Evolutionary conservation across 2,329 filamentous ascomycete species (phyloP).

Genomic region (Akanthomyces muscarius): DNA sequence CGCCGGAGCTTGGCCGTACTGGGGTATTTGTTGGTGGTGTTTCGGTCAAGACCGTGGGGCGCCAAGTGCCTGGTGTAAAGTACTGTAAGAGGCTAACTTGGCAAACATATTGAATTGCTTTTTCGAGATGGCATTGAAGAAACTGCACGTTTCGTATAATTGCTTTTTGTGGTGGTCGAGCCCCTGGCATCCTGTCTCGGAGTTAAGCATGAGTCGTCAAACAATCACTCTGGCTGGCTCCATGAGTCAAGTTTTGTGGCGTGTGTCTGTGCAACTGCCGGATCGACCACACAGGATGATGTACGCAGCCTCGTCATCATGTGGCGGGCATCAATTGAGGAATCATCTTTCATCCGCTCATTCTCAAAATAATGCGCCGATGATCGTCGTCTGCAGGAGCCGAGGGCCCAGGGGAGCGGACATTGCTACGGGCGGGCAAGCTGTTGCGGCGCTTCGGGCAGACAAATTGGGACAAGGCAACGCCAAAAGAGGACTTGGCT

Average conservation of each 20-base stretch:
- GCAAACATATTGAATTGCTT: neutral
- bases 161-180: neutral
- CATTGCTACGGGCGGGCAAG: neutral
- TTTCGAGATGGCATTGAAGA: neutral
- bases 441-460: neutral
- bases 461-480: neutral
- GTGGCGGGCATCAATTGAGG: neutral
- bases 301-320: conserved; percentile 3
- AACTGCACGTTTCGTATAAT: neutral
- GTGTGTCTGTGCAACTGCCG: conserved; percentile 2
- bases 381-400: neutral
- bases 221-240: neutral
- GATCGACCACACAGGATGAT: conserved; percentile 9
- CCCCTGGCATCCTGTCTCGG: neutral
- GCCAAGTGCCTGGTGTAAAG: neutral
- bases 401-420: neutral
- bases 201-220: neutral
- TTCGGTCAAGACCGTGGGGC: neutral
- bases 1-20: too few relatives aligned
- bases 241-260: conserved; percentile 2
- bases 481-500: neutral
- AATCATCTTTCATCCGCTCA: neutral
- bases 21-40: too few relatives aligned
- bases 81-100: neutral
- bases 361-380: neutral